Evolutionary conservation across 1,284 basidiomycete species (phyloP), one percentile per base, ranked within the genome.

Genomic region (Pseudozyma pruni): DNA sequence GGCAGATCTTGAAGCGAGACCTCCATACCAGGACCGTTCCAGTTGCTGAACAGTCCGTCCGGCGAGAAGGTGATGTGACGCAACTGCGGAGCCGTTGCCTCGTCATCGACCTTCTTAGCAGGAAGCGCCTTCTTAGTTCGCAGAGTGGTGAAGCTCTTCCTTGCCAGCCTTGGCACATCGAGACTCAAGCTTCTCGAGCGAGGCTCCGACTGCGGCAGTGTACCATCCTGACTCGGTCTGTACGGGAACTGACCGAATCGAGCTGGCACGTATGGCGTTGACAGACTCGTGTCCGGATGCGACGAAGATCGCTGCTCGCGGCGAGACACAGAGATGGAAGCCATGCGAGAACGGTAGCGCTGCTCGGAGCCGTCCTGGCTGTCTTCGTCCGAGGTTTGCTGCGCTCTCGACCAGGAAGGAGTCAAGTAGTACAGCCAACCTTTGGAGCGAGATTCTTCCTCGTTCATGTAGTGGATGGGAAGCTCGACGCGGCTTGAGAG

Each of bases 171-270:
- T 14, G 56, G 48, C 3, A 51, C 41, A 25, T 59, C 56, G 16
- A 59, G 49, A 20, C 56, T 59, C 56, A 59, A 46, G 32, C 56
- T 59, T 20, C 48, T 32, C n/a, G 43, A 40, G 3, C 49, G 20
- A 27, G 37, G 27, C 32, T 20, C 14, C 10, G 10, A 32, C n/a
- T n/a, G 17, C 25, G 35, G 22, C 29, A 20, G 27, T 19, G 33
- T 20, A 3, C 7, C 27, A 3, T 42, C 16, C 8, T 19, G 32
- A 42, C n/a, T n/a, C n/a, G 49, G 49, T 32, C 27, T 14, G 32
- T 35, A 51, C 8, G 49, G 47, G 19, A 49, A 10, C 13, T 20
- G 47, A 10, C 47, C 49, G 8, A 34, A 32, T 22, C 49, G 33
- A 16, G 49, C 40, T 25, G 53, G 33, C 19, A 40, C 55, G 22